A percentile compares a stretch with the other conserved stretches of the same genome.
These are phyloP conservation scores for Plenodomus tracheiphilus DNA, from an alignment of 2,329 filamentous ascomycete species.

Conservation along the genomic window DNA sequence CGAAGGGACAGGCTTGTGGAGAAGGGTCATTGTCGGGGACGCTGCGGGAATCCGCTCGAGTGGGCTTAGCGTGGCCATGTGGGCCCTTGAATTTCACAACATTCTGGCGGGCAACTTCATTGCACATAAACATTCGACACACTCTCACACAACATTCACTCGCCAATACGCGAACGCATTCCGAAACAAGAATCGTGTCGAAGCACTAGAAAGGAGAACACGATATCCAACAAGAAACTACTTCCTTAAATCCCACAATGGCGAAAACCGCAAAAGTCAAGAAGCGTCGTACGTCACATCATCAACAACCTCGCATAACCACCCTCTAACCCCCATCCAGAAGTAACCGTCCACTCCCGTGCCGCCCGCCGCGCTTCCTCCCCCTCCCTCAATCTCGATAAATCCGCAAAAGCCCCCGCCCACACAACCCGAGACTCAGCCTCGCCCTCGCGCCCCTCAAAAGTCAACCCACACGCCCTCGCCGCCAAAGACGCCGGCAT, in stretches of 20 bases:
- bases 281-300: conserved; percentile 43
- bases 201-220: no score
- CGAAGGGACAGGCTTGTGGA: conserved; percentile 10
- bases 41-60: conserved; percentile 15
- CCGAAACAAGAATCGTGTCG: no score
- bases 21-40: conserved; percentile 10
- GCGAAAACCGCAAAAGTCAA: conserved; percentile 53
- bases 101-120: conserved; percentile 16
- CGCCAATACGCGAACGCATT: no score
- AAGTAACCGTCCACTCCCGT: conserved; percentile 70
- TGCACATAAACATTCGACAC: neutral
- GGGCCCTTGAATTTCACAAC: conserved; percentile 15
- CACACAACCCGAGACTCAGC: conserved; percentile 45
- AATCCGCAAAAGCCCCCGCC: conserved; percentile 61
- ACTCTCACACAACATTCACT: neutral
- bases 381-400: conserved; percentile 71
- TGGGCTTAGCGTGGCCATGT: conserved; percentile 7
- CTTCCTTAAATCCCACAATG: conserved; percentile 29
- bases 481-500: conserved; percentile 72
- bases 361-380: conserved; percentile 73
- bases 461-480: conserved; percentile 58
- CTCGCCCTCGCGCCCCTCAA: conserved; percentile 26
- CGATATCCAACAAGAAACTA: no score
- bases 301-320: neutral
- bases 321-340: conserved; percentile 45